Evolutionary conservation across 306 rosid genomes (phyloP), one percentile per base, ranked within the genome.

Genomic region (Vigna trinervia): DNA sequence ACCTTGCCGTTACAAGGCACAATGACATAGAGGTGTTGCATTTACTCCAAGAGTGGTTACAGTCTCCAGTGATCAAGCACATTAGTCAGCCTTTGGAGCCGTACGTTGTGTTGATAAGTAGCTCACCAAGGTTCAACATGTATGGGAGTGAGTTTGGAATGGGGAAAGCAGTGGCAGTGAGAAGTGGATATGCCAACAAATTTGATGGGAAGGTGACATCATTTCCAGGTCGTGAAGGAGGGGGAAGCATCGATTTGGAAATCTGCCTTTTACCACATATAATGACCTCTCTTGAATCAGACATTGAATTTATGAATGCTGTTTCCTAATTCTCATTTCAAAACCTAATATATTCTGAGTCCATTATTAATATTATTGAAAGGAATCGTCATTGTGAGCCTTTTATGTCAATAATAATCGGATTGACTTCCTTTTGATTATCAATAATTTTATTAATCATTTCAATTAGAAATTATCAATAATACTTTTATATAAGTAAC

Each of bases 61-160:
- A 28, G 20, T 12, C 11, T 28, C 66, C 66, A 6, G 3, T 30
- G 1, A 59, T 59, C 39, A 2, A 5, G 7, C 20, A 59, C 5
- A 4, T 14, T 6, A 19, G 66, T 59, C 41, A 28, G 41, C 6
- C 19, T 4, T 5, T 12, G 5, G 88, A 84, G n/a, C 82, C 74
- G 0, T 12, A 11, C 12, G 45, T 45, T 17, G 82, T 93, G 58
- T 13, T 83, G 77, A 78, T 91, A 79, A 72, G 85, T 5, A 91
- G 94, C 51, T 85, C 93, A 5, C 92, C 95, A 0, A 83, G 90
- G 34, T 91, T 91, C 69, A 73, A 87, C 34, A 80, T 82, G 88
- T 89, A 86, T 54, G 90, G 90, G 9, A 85, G 76, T 32, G 89
- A 91, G 47, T 91, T 93, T 64, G 96, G 98, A 60, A 85, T 91